phyloP scores from a whole-genome alignment of 352 stramenopile genomes.

The Pythium volutum region DNA sequence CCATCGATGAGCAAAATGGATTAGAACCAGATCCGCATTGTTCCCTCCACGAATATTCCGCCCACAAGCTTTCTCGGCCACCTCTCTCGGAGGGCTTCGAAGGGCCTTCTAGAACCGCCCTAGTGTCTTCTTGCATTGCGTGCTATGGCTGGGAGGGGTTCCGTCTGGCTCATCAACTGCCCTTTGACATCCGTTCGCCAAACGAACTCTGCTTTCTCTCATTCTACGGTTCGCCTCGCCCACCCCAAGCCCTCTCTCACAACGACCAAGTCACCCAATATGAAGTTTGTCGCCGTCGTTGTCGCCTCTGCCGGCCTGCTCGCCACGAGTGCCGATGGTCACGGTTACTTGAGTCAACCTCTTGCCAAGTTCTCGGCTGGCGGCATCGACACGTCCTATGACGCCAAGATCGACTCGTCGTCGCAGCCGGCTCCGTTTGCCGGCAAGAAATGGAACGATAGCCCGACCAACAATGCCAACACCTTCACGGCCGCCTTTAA shows the following conservation, averaged over 20 bases:
- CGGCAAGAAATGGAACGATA: constrained; percentile 56
- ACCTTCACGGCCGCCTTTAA: constrained; percentile 29
- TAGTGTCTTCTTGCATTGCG: no score
- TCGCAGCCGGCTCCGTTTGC: constrained; percentile 34
- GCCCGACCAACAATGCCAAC: constrained; percentile 34
- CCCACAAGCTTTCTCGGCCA: no score
- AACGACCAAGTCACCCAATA: neutral
- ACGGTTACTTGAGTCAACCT: constrained; percentile 52
- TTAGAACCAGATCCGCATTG: no score
- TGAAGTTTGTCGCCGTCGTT: constrained; percentile 1
- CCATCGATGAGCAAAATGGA: no score
- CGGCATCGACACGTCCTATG: constrained; percentile 32
- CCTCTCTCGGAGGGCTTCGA: no score
- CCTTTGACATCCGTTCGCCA: no score
- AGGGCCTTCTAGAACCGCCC: no score
- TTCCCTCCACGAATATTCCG: no score
- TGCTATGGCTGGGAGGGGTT: no score
- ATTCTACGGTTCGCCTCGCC: neutral
- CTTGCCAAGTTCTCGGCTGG: constrained; percentile 36
- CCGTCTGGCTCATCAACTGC: no score
- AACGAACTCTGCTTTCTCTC: neutral
- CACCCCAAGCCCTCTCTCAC: neutral
- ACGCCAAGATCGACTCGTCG: constrained; percentile 34
- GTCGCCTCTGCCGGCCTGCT: constrained; percentile 15
- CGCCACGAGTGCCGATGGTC: constrained; percentile 28